Evolutionary conservation across 129 eudicot species (phyloP), one percentile per base, ranked within the genome.

Genomic region (Calendula officinalis): DNA sequence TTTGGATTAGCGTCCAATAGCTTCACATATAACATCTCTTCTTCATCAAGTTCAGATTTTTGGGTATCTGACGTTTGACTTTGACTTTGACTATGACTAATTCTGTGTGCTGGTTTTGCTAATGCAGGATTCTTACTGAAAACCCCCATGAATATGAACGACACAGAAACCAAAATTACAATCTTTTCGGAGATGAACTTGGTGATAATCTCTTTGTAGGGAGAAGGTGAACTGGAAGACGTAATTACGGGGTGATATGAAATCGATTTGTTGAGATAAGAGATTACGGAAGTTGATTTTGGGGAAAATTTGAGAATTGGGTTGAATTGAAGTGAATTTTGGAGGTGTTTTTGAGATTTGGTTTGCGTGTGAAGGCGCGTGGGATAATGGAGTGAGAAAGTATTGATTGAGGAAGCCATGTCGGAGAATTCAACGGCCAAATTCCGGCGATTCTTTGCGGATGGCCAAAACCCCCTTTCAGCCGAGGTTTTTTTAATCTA

Each of bases 131-230:
- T 75, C 48, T 62, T 47, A 14, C 41, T 67, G 7, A 71, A 48
- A 74, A 34, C 55, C 7, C 95, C 95, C 82, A 80, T 64, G 64
- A 88, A 83, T 42, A 88, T 6, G 38, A 92, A 75, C n/a, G 95
- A 92, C 67, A 95, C 98, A 70, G 88, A 36, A 40, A 91, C 80
- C 42, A 82, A 41, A 70, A 76, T 6, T 0, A 65, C 83, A 66
- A 78, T 57, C 70, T 76, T 87, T 76, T 82, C 77, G 3, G 77
- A 42, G 8, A 86, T 9, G 56, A 68, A 38, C 4, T 66, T 79
- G 48, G 78, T 55, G 40, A 22, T 22, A 22, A 83, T 36, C 10
- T n/a, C 39, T 53, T 78, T 73, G 56, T 43, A 74, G 80, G 83
- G 15, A 13, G 84, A 36, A 32, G 70, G 37, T 13, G 68, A 38